These are phyloP conservation scores for Triticum urartu DNA, from an alignment of 176 grass and related monocot genomes.

Conservation along the genomic window DNA sequence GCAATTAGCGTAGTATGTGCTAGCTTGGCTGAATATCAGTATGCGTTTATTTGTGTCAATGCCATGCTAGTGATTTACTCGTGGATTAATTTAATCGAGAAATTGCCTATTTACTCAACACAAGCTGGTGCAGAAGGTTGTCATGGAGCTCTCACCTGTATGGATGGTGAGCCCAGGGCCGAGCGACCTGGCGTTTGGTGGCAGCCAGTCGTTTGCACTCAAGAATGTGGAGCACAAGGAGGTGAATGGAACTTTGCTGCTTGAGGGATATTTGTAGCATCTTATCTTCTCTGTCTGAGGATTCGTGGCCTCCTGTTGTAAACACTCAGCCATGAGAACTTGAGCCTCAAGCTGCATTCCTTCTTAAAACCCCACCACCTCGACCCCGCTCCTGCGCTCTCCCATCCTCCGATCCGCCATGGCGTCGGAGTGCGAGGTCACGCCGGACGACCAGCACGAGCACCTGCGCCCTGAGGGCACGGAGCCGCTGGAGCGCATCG, in stretches of 20 bases:
- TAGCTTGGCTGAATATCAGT: no score
- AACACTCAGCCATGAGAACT: background rate
- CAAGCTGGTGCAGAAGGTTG: slow-evolving; percentile 75
- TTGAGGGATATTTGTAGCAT: slow-evolving; percentile 71
- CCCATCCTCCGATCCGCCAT: background rate
- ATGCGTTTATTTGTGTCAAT: no score
- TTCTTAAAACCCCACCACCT: background rate
- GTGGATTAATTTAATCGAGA: no score
- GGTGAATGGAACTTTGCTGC: slow-evolving; percentile 44
- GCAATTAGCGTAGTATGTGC: no score
- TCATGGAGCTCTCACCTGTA: slow-evolving; percentile 59
- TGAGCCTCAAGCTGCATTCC: background rate
- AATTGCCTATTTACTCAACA: background rate
- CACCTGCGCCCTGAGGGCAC: slow-evolving; percentile 44
- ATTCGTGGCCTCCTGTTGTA: background rate
- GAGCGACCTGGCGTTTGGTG: slow-evolving; percentile 42
- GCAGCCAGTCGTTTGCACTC: slow-evolving; percentile 39
- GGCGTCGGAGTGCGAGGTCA: slow-evolving; percentile 6
- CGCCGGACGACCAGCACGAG: slow-evolving; percentile 14
- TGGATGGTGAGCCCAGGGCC: slow-evolving; percentile 43
- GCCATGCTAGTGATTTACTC: no score
- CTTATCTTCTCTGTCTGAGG: background rate
- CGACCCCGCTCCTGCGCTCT: background rate
- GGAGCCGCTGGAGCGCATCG: slow-evolving; percentile 38
- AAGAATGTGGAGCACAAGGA: slow-evolving; percentile 52